A percentile compares a stretch with the other conserved stretches of the same genome.
Conservation (phyloP, 2,329 filamentous ascomycete species). For the Penicillium sp. region DNA sequence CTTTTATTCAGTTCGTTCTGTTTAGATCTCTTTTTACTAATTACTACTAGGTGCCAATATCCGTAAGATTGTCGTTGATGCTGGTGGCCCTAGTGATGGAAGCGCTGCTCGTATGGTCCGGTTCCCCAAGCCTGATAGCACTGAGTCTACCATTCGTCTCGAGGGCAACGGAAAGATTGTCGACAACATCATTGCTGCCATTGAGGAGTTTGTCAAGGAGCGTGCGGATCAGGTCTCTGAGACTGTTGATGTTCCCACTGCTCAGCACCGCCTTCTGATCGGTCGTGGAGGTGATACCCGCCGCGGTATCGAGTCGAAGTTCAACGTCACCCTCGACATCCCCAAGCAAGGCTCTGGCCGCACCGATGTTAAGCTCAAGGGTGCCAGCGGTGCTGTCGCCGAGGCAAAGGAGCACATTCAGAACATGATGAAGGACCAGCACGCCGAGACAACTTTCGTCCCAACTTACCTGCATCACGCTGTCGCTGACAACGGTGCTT, state of each 20-base stretch:
- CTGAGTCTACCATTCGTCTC: constrained; percentile 79
- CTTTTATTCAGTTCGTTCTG: not conserved
- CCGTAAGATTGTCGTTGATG: constrained; percentile 79
- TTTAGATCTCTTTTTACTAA: constrained; percentile 38
- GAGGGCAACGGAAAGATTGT: constrained; percentile 83
- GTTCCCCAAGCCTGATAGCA: constrained; percentile 85
- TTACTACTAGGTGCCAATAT: constrained; percentile 70
- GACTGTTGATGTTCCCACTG: constrained; percentile 75
- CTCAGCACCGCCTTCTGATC: constrained; percentile 89
- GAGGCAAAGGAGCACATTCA: constrained; percentile 83
- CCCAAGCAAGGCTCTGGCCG: constrained; percentile 83
- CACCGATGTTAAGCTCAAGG: constrained; percentile 82
- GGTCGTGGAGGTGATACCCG: constrained; percentile 87
- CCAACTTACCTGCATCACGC: constrained; percentile 80
- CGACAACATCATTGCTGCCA: constrained; percentile 80
- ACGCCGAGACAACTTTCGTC: constrained; percentile 82
- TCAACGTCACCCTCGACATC: constrained; percentile 84
- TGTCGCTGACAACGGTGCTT: constrained; percentile 78
- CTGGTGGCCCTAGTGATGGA: constrained; percentile 85
- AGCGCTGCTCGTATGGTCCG: constrained; percentile 86
- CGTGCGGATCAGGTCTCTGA: constrained; percentile 80
- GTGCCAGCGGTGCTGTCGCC: constrained; percentile 73
- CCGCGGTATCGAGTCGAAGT: constrained; percentile 79
- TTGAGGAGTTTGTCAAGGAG: constrained; percentile 77
- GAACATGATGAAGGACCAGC: constrained; percentile 75